A percentile compares a stretch with the other conserved stretches of the same genome.
Evolutionary conservation across 306 rosid species (phyloP).

Genomic region (Gleditsia sinensis): DNA sequence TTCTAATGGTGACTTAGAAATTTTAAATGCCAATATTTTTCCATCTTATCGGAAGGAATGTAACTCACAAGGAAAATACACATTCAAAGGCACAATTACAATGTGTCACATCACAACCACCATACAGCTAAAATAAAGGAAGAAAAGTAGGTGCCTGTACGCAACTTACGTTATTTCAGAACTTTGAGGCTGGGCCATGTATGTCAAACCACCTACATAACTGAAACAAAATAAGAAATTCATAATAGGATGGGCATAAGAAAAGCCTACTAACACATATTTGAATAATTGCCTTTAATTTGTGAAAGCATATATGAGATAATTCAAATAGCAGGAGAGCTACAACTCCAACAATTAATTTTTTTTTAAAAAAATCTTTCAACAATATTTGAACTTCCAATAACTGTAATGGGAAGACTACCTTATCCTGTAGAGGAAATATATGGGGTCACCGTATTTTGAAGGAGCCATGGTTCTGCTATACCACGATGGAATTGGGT

Average conservation of each 20-base stretch:
- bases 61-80: too few species aligned
- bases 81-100: too few species aligned
- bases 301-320: slow-evolving; percentile 14
- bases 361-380: slow-evolving; percentile 12
- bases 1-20: too few species aligned
- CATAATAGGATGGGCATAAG: background rate
- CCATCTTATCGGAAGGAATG: background rate
- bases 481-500: slow-evolving; percentile 55
- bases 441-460: slow-evolving; percentile 55
- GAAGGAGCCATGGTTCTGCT: slow-evolving; percentile 78
- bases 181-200: slow-evolving; percentile 61
- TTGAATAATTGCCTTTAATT: slow-evolving; percentile 11
- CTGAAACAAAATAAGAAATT: slow-evolving; percentile 37
- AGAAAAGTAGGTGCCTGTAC: background rate
- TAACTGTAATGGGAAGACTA: too few species aligned
- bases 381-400: too few species aligned
- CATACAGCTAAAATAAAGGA: background rate
- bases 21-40: slow-evolving; percentile 10
- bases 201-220: slow-evolving; percentile 68
- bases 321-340: slow-evolving; percentile 17
- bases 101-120: background rate
- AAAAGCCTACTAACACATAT: background rate
- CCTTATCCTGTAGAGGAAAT: slow-evolving; percentile 73
- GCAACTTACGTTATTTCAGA: slow-evolving; percentile 73
- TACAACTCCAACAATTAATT: background rate